These are phyloP conservation scores for Ascoidea asiatica DNA, from an alignment of 805 yeast genomes.

Conservation along the genomic window DNA sequence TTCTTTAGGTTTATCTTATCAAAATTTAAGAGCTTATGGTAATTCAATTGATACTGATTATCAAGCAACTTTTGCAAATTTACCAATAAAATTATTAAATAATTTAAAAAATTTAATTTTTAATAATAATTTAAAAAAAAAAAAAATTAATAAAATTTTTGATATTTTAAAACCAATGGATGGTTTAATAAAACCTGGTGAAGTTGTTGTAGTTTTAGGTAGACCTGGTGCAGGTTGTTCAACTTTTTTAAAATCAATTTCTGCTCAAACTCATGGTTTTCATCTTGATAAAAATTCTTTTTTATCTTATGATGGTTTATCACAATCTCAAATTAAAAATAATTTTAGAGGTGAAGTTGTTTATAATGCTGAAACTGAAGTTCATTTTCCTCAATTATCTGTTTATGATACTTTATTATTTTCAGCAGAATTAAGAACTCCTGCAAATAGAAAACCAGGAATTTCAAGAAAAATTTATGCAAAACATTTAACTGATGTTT, in stretches of 20 bases:
- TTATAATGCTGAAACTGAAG: constrained; percentile 49
- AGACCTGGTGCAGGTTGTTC: constrained; percentile 71
- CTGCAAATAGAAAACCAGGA: constrained; percentile 39
- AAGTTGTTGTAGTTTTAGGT: constrained; percentile 60
- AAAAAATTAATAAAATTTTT: constrained; percentile 21
- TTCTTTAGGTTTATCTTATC: constrained; percentile 43
- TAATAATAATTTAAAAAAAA: constrained; percentile 5
- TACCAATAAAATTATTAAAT: constrained; percentile 4
- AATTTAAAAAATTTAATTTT: constrained; percentile 13
- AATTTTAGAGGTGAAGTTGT: constrained; percentile 49
- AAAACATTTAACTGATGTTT: constrained; percentile 32
- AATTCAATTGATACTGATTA: constrained; percentile 46
- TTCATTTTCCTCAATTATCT: constrained; percentile 47
- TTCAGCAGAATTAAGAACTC: constrained; percentile 43
- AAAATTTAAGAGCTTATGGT: constrained; percentile 50
- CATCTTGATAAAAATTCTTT: constrained; percentile 27
- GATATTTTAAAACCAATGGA: constrained; percentile 40
- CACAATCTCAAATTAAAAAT: constrained; percentile 27
- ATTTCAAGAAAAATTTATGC: constrained; percentile 35
- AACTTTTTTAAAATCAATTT: constrained; percentile 41
- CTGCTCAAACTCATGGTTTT: constrained; percentile 45
- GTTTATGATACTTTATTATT: constrained; percentile 47
- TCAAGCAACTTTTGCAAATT: constrained; percentile 31
- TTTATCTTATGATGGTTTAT: constrained; percentile 36
- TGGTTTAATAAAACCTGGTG: constrained; percentile 48